Percentiles rank a stretch among this genome's conserved stretches.
These are phyloP conservation scores for Tritrichomonas foetus DNA, from an alignment of 208 protist genomes.

Conservation along the genomic window DNA sequence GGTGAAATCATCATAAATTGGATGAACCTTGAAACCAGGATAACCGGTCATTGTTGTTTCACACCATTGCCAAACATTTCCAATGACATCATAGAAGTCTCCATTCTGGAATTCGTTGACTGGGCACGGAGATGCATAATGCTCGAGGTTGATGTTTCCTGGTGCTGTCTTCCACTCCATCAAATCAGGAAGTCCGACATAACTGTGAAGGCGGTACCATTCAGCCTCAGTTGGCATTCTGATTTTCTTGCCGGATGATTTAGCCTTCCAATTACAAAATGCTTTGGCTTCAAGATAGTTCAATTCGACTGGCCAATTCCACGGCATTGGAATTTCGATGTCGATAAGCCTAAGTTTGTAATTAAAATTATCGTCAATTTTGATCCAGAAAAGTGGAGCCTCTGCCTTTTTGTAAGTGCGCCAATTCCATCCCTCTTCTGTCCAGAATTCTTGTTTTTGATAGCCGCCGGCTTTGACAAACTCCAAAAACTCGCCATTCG, in stretches of 20 bases:
- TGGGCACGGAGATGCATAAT: slow-evolving; percentile 43
- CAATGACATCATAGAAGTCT: slow-evolving; percentile 74
- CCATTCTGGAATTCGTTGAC: slow-evolving; percentile 41
- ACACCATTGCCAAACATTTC: slow-evolving; percentile 87
- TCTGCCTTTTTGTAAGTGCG: slow-evolving; percentile 73
- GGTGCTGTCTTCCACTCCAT: slow-evolving; percentile 65
- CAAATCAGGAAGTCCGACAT: neutral
- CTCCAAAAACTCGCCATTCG: slow-evolving; percentile 80
- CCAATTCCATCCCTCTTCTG: slow-evolving; percentile 88
- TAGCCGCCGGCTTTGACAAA: slow-evolving; percentile 82
- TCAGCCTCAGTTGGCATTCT: slow-evolving; percentile 52
- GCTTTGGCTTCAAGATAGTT: slow-evolving; percentile 86
- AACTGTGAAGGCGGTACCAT: slow-evolving; percentile 47
- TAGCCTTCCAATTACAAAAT: slow-evolving; percentile 75
- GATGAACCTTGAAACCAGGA: slow-evolving; percentile 74
- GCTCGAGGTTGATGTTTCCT: slow-evolving; percentile 70
- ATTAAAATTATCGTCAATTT: slow-evolving; percentile 62
- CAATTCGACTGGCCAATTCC: slow-evolving; percentile 82
- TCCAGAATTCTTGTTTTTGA: slow-evolving; percentile 74
- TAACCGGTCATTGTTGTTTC: slow-evolving; percentile 76
- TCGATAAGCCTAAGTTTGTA: slow-evolving; percentile 76
- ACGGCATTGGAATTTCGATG: slow-evolving; percentile 78
- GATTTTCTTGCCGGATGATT: slow-evolving; percentile 45
- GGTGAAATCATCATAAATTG: slow-evolving; percentile 88
- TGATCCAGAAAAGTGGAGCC: slow-evolving; percentile 79